Evolutionary conservation across 805 yeast genomes (phyloP).

Genomic region (Saturnispora dispora): DNA sequence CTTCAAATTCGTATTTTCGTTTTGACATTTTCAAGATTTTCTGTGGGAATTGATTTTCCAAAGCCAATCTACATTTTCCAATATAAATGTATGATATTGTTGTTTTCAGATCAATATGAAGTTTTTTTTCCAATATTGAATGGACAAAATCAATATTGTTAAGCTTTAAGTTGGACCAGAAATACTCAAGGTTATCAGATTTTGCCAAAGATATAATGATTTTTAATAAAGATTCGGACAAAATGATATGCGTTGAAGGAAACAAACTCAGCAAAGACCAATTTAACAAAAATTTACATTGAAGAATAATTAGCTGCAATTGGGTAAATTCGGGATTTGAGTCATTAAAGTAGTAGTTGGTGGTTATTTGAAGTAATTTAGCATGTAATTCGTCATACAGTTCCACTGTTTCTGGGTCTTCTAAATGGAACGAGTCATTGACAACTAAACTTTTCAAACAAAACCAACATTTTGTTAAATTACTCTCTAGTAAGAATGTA

Average conservation of each 20-base stretch:
- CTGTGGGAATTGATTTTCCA: background rate
- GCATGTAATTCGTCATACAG: slow-evolving; percentile 24
- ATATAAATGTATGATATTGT: slow-evolving; percentile 1
- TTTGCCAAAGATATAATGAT: slow-evolving; percentile 14
- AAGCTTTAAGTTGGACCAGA: slow-evolving; percentile 19
- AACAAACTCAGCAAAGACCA: slow-evolving; percentile 23
- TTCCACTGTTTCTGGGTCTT: slow-evolving; percentile 7
- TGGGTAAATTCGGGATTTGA: slow-evolving; percentile 12
- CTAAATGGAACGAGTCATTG: slow-evolving; percentile 18
- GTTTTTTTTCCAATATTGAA: background rate
- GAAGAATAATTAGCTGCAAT: slow-evolving; percentile 14
- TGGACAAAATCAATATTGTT: slow-evolving; percentile 1
- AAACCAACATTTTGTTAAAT: slow-evolving; percentile 25
- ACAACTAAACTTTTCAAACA: slow-evolving; percentile 25
- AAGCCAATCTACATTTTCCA: background rate
- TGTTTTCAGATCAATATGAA: slow-evolving; percentile 6
- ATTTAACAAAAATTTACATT: slow-evolving; percentile 22
- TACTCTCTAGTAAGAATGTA: slow-evolving; percentile 18
- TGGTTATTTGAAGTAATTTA: slow-evolving; percentile 18
- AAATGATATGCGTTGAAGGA: slow-evolving; percentile 18
- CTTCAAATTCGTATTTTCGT: slow-evolving; percentile 2
- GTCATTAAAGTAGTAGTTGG: slow-evolving; percentile 16
- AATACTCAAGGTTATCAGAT: slow-evolving; percentile 15
- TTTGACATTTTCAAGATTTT: background rate
- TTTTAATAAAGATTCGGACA: slow-evolving; percentile 23